A percentile compares a stretch with the other conserved stretches of the same genome.
phyloP scores from a whole-genome alignment of 768 basidiomycete genomes.

The Cyathus striatus region DNA sequence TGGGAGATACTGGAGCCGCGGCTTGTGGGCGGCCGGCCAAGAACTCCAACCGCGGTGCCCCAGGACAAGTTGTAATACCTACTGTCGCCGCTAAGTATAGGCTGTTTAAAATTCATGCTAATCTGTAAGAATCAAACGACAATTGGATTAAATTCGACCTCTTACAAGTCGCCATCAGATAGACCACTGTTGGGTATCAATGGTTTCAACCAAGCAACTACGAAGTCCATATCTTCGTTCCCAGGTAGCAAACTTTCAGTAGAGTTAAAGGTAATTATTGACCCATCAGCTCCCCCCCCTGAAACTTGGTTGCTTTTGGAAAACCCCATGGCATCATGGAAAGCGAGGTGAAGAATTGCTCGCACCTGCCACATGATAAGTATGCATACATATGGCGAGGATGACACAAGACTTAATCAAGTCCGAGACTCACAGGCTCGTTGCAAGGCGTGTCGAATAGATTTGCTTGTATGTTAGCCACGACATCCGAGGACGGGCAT shows the following conservation, averaged over 20 bases:
- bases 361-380: no score
- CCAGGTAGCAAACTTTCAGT: constrained; percentile 27
- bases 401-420: no score
- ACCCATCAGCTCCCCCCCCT: constrained; percentile 14
- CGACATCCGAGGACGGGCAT: no score
- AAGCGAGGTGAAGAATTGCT: background rate
- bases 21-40: constrained; percentile 16
- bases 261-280: constrained; percentile 27
- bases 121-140: background rate
- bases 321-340: constrained; percentile 4
- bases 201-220: constrained; percentile 18
- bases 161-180: constrained; percentile 29
- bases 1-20: constrained; percentile 7
- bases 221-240: constrained; percentile 26
- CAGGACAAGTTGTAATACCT: constrained; percentile 26
- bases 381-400: no score
- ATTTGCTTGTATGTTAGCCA: no score
- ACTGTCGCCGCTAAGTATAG: constrained; percentile 33
- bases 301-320: background rate
- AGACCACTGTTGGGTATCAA: constrained; percentile 20
- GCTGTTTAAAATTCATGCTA: constrained; percentile 10
- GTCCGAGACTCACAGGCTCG: no score
- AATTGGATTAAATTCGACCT: background rate
- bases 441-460: no score
- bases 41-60: constrained; percentile 24